Conservation (phyloP, 2,329 filamentous ascomycete genomes). For the Colletotrichum noveboracense region DNA sequence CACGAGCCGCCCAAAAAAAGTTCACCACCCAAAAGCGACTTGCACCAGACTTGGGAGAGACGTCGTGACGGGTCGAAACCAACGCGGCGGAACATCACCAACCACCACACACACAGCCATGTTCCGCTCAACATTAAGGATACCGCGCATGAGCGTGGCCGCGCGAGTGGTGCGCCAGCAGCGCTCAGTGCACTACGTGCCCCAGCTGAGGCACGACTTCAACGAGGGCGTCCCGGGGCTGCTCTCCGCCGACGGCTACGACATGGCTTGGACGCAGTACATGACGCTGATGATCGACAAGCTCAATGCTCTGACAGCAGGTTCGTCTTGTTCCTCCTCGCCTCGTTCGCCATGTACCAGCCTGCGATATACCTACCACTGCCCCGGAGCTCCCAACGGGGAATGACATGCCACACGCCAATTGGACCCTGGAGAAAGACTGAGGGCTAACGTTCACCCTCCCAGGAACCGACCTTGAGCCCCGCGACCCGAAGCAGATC, state of each 20-base stretch:
- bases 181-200: constrained; percentile 51
- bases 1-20: constrained; percentile 20
- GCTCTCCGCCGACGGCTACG: constrained; percentile 71
- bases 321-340: constrained; percentile 50
- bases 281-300: constrained; percentile 76
- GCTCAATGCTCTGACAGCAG: constrained; percentile 75
- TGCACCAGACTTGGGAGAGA: constrained; percentile 2
- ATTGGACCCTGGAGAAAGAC: background rate
- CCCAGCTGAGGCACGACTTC: constrained; percentile 52
- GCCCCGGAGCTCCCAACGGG: background rate
- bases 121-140: constrained; percentile 60
- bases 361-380: background rate
- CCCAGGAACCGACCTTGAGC: constrained; percentile 68
- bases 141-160: constrained; percentile 46
- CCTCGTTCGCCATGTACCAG: background rate
- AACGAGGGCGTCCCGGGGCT: constrained; percentile 69
- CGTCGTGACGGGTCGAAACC: constrained; percentile 3
- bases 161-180: constrained; percentile 34
- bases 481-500: constrained; percentile 69
- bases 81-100: constrained; percentile 7
- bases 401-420: background rate
- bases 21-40: constrained; percentile 19
- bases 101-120: constrained; percentile 35
- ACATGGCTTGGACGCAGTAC: constrained; percentile 83
- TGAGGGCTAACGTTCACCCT: background rate